These are phyloP conservation scores for Xerocomus potaroensis DNA, from an alignment of 768 basidiomycete species.

Conservation along the genomic window DNA sequence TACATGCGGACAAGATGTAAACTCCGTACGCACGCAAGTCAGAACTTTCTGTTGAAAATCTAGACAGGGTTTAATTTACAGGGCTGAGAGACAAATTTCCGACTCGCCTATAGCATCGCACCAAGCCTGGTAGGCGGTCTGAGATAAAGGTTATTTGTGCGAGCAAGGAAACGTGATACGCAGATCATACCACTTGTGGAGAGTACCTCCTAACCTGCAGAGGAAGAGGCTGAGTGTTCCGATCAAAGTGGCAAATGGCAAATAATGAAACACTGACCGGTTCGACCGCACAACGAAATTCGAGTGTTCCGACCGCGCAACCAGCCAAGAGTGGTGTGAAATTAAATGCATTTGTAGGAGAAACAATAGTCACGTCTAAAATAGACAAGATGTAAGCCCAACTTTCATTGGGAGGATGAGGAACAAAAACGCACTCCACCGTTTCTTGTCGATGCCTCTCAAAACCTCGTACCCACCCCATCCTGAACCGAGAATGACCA, in stretches of 20 bases:
- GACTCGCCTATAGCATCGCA: constrained; percentile 62
- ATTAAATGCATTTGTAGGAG: constrained; percentile 48
- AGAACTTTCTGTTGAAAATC: constrained; percentile 60
- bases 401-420: background rate
- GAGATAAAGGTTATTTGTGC: background rate
- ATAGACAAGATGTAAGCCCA: constrained; percentile 2
- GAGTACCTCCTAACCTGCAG: constrained; percentile 51
- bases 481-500: constrained; percentile 71
- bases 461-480: constrained; percentile 77
- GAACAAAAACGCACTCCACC: constrained; percentile 49
- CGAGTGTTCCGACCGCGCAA: constrained; percentile 77
- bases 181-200: constrained; percentile 46
- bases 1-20: background rate
- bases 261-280: constrained; percentile 49
- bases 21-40: constrained; percentile 48
- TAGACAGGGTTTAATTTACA: constrained; percentile 22
- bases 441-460: constrained; percentile 62
- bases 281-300: constrained; percentile 77
- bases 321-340: constrained; percentile 46
- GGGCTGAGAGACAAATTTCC: background rate
- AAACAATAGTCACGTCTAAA: constrained; percentile 61
- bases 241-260: background rate
- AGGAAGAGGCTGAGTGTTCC: constrained; percentile 2
- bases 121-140: constrained; percentile 73
- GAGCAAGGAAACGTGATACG: background rate